Conservation (phyloP, 2,329 filamentous ascomycete species). For the Corinectria fuckeliana region DNA sequence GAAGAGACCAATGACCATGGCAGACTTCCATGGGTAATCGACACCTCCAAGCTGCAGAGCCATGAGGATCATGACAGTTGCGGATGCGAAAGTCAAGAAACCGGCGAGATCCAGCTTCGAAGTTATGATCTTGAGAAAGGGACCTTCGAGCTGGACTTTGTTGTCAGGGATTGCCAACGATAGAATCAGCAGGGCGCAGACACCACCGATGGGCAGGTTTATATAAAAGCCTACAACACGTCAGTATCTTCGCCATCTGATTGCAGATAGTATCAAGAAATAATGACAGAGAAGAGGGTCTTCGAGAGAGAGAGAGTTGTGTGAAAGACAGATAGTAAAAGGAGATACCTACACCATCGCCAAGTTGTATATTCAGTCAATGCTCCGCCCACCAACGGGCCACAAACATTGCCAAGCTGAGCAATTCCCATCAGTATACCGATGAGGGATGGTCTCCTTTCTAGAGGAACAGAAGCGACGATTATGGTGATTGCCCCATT, state of each 20-base stretch:
- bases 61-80: slow-evolving; percentile 55
- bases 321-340: accelerated
- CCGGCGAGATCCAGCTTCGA: slow-evolving; percentile 53
- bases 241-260: slow-evolving; percentile 19
- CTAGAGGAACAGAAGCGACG: slow-evolving; percentile 36
- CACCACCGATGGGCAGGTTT: slow-evolving; percentile 53
- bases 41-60: slow-evolving; percentile 60
- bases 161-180: slow-evolving; percentile 46
- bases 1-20: slow-evolving; percentile 55
- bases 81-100: slow-evolving; percentile 51
- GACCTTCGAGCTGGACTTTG: slow-evolving; percentile 13
- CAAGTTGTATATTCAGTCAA: slow-evolving; percentile 49
- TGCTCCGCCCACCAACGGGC: slow-evolving; percentile 55
- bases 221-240: slow-evolving; percentile 50
- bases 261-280: too few relatives aligned
- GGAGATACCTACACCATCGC: slow-evolving; percentile 49
- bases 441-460: slow-evolving; percentile 37
- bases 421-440: slow-evolving; percentile 41
- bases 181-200: slow-evolving; percentile 43
- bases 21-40: slow-evolving; percentile 53
- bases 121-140: slow-evolving; percentile 23
- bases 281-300: neutral
- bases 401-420: slow-evolving; percentile 53
- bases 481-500: neutral
- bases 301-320: too few relatives aligned